phyloP scores from a whole-genome alignment of 495 filamentous ascomycete genomes.

The Neurospora hispaniola region DNA sequence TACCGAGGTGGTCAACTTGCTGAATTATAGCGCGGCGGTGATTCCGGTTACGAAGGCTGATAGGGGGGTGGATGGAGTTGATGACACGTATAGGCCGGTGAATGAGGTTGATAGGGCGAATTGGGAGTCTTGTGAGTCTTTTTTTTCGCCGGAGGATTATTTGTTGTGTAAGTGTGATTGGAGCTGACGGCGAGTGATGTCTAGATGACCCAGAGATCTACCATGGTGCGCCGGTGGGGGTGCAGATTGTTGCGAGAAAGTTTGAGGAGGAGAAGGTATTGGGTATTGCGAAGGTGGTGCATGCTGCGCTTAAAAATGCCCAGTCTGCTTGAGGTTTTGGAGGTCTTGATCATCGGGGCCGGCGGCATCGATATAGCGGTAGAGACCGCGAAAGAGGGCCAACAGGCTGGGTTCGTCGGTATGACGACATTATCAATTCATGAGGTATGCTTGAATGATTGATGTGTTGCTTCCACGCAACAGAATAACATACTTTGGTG shows the following conservation, averaged over 20 bases:
- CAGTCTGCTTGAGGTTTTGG: not conserved
- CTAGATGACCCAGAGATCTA: conserved; percentile 36
- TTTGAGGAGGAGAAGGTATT: conserved; percentile 40
- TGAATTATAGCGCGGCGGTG: conserved; percentile 34
- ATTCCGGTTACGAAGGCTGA: conserved; percentile 39
- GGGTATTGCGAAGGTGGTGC: conserved; percentile 22
- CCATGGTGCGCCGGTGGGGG: conserved; percentile 34
- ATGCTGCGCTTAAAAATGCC: conserved; percentile 2
- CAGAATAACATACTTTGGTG: not conserved
- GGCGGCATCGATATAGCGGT: not conserved
- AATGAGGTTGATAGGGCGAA: conserved; percentile 24
- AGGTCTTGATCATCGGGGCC: not conserved
- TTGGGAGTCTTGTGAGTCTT: conserved; percentile 27
- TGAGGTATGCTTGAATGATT: not conserved
- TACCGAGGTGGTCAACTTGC: conserved; percentile 28
- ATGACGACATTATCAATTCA: not conserved
- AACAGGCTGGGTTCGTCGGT: not conserved
- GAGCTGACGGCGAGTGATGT: conserved; percentile 1
- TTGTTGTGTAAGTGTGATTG: conserved; percentile 1
- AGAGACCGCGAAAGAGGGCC: not conserved
- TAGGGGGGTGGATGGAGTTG: conserved; percentile 21
- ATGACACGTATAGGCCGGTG: conserved; percentile 20
- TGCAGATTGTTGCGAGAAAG: conserved; percentile 38
- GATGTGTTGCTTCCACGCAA: not conserved
- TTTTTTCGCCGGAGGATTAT: not conserved